These are phyloP conservation scores for Fonsecaea erecta DNA, from an alignment of 2,329 filamentous ascomycete genomes.

Conservation along the genomic window DNA sequence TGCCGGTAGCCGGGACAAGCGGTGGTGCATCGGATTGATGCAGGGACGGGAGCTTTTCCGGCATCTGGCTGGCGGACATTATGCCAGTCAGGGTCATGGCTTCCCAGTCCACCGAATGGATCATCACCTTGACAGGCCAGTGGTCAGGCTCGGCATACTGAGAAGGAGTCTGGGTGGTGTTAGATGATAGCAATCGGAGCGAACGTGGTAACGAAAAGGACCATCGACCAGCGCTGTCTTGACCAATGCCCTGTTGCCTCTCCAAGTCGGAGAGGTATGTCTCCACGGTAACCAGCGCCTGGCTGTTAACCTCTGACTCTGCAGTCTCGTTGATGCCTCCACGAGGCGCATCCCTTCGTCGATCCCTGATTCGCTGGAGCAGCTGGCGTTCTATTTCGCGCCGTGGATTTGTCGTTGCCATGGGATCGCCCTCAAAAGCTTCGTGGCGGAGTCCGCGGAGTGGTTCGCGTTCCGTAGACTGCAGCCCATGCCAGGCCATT, in stretches of 20 bases:
- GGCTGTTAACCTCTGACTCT: not conserved
- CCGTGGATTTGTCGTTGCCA: too few relatives aligned
- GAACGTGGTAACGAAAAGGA: conserved; percentile 29
- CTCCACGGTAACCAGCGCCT: conserved; percentile 15
- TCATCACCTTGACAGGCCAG: conserved; percentile 70
- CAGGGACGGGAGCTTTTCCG: conserved; percentile 41
- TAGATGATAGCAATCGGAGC: conserved; percentile 13
- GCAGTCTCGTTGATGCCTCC: not conserved
- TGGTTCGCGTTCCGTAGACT: conserved; percentile 55
- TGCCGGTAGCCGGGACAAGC: conserved; percentile 40
- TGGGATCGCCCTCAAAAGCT: too few relatives aligned
- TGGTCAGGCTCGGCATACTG: conserved; percentile 52
- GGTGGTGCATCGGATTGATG: conserved; percentile 24
- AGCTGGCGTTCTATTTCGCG: conserved; percentile 25
- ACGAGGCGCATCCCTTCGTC: conserved; percentile 16
- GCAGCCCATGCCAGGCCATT: conserved; percentile 64
- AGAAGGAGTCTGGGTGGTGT: conserved; percentile 40
- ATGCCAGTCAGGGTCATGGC: conserved; percentile 68
- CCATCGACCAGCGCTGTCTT: conserved; percentile 40
- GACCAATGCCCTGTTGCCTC: too few relatives aligned
- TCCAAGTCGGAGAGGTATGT: conserved; percentile 28
- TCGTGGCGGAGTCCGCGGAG: conserved; percentile 6
- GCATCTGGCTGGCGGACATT: conserved; percentile 73
- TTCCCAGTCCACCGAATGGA: conserved; percentile 65
- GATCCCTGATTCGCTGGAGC: conserved; percentile 17